Percentiles rank a stretch among this genome's conserved stretches.
Conservation (phyloP, 2,329 filamentous ascomycete species). For the Sclerotinia spermophila region DNA sequence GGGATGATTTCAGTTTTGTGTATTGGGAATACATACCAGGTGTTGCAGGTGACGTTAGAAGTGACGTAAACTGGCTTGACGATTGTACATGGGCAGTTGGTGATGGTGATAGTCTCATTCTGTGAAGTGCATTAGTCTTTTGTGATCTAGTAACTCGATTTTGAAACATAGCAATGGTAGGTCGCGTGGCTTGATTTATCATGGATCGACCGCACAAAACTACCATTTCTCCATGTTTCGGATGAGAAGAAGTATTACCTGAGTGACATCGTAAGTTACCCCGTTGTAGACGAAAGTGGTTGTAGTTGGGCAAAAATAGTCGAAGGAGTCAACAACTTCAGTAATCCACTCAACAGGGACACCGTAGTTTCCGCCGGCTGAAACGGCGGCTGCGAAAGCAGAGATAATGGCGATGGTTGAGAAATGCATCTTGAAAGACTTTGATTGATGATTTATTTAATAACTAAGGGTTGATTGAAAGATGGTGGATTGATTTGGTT, state of each 20-base stretch:
- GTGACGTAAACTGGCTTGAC: conserved; percentile 34
- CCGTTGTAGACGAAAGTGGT: conserved; percentile 46
- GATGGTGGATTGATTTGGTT: not conserved
- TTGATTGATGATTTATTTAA: conserved; percentile 30
- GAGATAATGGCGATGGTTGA: conserved; percentile 35
- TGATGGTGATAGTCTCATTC: conserved; percentile 34
- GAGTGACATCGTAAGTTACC: conserved; percentile 49
- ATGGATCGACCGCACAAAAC: not conserved
- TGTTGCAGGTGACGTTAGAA: conserved; percentile 43
- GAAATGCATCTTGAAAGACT: conserved; percentile 41
- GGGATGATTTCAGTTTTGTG: not conserved
- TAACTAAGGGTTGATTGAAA: too few species aligned
- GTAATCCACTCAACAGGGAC: conserved; percentile 41
- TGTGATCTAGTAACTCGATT: not conserved
- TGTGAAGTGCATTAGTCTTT: conserved; percentile 16
- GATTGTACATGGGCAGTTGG: conserved; percentile 35
- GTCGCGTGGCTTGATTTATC: not conserved
- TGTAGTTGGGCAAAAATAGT: conserved; percentile 50
- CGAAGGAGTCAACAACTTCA: conserved; percentile 48
- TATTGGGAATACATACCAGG: conserved; percentile 43
- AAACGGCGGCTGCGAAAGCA: conserved; percentile 36
- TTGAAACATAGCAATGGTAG: not conserved
- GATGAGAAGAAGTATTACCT: conserved; percentile 39
- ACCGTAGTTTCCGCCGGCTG: conserved; percentile 37
- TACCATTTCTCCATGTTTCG: not conserved